These are phyloP conservation scores for Talaromyces amestolkiae DNA, from an alignment of 2,329 filamentous ascomycete genomes.

Conservation along the genomic window DNA sequence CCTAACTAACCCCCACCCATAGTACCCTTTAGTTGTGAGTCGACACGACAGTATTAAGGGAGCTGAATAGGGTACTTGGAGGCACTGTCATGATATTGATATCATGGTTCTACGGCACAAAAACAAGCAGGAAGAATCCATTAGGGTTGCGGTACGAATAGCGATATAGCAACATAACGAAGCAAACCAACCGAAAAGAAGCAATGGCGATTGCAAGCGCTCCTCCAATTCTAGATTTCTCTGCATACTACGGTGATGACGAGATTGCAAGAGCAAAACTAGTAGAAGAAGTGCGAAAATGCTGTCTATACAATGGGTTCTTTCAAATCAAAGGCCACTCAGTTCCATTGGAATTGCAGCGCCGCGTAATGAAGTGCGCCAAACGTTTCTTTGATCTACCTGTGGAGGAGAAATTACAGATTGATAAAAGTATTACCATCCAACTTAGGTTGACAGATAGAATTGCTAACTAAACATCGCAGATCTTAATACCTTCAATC, in stretches of 20 bases:
- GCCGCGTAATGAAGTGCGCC: neutral
- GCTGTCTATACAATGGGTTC: neutral
- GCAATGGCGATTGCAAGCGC: neutral
- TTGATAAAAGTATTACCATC: neutral
- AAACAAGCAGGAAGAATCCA: neutral
- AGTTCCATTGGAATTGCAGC: neutral
- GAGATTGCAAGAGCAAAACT: neutral
- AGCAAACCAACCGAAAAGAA: neutral
- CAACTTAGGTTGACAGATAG: neutral
- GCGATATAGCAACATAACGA: neutral
- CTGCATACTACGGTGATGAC: neutral
- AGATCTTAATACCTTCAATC: neutral
- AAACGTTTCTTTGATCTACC: neutral
- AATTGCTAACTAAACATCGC: neutral
- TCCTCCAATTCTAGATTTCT: neutral
- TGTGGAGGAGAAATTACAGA: neutral
- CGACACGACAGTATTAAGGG: neutral
- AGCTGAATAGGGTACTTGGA: neutral
- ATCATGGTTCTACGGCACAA: neutral
- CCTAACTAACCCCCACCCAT: neutral
- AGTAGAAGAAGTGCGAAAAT: neutral
- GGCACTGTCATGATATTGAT: neutral
- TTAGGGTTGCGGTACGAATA: neutral
- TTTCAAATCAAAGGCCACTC: neutral
- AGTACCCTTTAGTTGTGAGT: neutral